These are phyloP conservation scores for Azolla pinnata DNA, from an alignment of 75 land plant species.

Conservation along the genomic window DNA sequence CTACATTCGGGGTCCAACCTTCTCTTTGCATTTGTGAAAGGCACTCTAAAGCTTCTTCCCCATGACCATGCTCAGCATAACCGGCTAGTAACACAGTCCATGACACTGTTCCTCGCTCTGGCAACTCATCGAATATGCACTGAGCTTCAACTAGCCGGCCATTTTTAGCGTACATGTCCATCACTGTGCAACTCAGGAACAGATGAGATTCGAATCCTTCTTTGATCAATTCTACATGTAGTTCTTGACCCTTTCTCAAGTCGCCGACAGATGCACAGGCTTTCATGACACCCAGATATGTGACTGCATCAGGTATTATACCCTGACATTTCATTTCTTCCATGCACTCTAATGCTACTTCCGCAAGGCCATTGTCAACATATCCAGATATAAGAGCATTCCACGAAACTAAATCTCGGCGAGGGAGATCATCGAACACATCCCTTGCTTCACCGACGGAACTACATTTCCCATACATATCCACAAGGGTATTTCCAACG, in stretches of 20 bases:
- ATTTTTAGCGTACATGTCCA: slow-evolving; percentile 18
- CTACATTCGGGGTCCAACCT: slow-evolving; percentile 44
- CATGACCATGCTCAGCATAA: slow-evolving; percentile 15
- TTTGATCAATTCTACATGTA: not conserved
- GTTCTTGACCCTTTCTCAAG: not conserved
- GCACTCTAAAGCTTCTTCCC: slow-evolving; percentile 40
- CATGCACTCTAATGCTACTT: slow-evolving; percentile 15
- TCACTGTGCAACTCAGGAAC: slow-evolving; percentile 7
- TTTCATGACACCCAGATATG: slow-evolving; percentile 22
- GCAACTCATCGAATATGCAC: slow-evolving; percentile 5
- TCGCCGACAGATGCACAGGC: slow-evolving; percentile 19
- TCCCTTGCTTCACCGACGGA: slow-evolving; percentile 5
- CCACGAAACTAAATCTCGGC: slow-evolving; percentile 10
- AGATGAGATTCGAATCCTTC: slow-evolving; percentile 7
- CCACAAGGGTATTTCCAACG: slow-evolving; percentile 11
- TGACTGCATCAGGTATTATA: slow-evolving; percentile 17
- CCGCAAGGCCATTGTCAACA: slow-evolving; percentile 3
- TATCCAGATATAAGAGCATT: slow-evolving; percentile 10
- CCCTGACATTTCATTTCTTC: slow-evolving; percentile 18
- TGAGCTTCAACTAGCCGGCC: slow-evolving; percentile 9
- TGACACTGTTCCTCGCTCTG: slow-evolving; percentile 11
- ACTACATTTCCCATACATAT: slow-evolving; percentile 19
- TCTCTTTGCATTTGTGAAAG: slow-evolving; percentile 41
- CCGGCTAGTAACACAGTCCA: slow-evolving; percentile 31
- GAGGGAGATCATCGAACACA: slow-evolving; percentile 14